Evolutionary conservation across 2,329 filamentous ascomycete genomes (phyloP).

Genomic region (Chaetothyriales sp.): DNA sequence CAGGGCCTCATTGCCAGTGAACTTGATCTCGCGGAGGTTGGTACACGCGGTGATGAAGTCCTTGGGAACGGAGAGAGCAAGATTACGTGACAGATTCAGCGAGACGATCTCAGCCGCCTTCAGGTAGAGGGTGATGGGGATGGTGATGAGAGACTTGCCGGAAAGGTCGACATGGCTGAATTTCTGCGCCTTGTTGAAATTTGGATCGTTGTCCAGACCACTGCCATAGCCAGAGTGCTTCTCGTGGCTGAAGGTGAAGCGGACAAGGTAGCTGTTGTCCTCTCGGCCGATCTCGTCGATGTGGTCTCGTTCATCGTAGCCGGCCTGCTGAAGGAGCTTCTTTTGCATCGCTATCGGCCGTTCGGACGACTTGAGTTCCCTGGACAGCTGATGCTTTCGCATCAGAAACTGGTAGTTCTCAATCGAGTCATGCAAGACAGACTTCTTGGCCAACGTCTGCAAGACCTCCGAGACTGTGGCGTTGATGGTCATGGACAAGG

Average conservation of each 20-base stretch:
- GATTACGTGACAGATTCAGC: constrained; percentile 80
- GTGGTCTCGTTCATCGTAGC: constrained; percentile 71
- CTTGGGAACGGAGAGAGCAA: constrained; percentile 81
- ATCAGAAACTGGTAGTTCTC: constrained; percentile 94
- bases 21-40: constrained; percentile 87
- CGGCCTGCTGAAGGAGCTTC: constrained; percentile 73
- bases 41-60: constrained; percentile 93
- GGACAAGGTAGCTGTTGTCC: constrained; percentile 91
- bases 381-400: constrained; percentile 77
- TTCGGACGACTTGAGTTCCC: constrained; percentile 64
- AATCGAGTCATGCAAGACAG: constrained; percentile 73
- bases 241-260: constrained; percentile 85
- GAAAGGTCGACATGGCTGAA: constrained; percentile 88
- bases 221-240: constrained; percentile 69
- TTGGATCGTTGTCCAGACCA: constrained; percentile 59
- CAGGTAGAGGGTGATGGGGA: constrained; percentile 84
- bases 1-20: constrained; percentile 82
- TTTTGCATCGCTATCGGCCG: constrained; percentile 85
- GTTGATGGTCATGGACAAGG: constrained; percentile 68
- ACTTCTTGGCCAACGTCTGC: constrained; percentile 83
- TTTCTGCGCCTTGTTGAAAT: constrained; percentile 69
- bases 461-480: constrained; percentile 78
- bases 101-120: constrained; percentile 87
- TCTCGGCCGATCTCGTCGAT: constrained; percentile 90
- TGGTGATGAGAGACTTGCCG: constrained; percentile 79